phyloP scores from a whole-genome alignment of 768 basidiomycete genomes.

The Lyophyllum shimeji region DNA sequence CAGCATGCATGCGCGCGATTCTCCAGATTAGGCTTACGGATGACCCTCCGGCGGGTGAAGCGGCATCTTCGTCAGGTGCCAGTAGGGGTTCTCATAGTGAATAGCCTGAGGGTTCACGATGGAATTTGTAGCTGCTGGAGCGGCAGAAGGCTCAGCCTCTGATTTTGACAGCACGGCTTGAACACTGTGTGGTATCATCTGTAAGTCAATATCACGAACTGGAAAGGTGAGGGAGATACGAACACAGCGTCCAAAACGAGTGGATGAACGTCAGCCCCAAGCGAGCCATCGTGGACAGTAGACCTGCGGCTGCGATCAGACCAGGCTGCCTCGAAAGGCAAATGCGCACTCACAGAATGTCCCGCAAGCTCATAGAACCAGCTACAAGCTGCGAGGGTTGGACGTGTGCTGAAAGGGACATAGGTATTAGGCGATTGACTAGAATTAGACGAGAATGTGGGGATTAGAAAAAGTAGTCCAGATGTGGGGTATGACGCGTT shows the following conservation, averaged over 20 bases:
- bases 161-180: background rate
- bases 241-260: slow-evolving; percentile 1
- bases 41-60: background rate
- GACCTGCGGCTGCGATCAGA: background rate
- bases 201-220: background rate
- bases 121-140: no score
- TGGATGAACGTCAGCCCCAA: slow-evolving; percentile 1
- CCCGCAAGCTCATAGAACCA: background rate
- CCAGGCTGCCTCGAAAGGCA: background rate
- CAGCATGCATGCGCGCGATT: background rate
- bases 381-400: background rate
- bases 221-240: background rate
- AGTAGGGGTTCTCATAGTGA: background rate
- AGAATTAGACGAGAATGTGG: background rate
- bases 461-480: background rate
- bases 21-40: background rate
- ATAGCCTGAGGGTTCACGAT: background rate
- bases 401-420: background rate
- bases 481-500: background rate
- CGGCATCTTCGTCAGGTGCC: slow-evolving; percentile 3
- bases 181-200: background rate
- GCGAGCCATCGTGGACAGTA: background rate
- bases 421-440: background rate
- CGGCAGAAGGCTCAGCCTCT: background rate
- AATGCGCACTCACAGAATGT: background rate